A percentile compares a stretch with the other conserved stretches of the same genome.
These are phyloP conservation scores for Pulveroboletus sp. DNA, from an alignment of 768 basidiomycete genomes.

Conservation along the genomic window DNA sequence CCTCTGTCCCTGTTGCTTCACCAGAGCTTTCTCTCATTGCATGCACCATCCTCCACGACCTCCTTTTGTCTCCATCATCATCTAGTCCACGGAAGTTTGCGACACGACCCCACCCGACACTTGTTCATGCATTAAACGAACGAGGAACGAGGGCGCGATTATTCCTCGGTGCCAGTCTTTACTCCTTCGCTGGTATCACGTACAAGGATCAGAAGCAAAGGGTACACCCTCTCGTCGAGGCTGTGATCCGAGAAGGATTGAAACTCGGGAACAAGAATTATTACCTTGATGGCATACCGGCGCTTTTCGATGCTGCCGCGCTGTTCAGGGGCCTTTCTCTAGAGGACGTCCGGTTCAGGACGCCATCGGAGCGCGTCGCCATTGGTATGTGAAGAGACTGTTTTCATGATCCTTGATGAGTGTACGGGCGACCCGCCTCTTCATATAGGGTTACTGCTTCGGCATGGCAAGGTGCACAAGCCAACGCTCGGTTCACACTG, in stretches of 20 bases:
- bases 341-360: conserved; percentile 31
- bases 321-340: conserved; percentile 35
- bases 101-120: conserved; percentile 31
- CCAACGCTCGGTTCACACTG: conserved; percentile 58
- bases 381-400: conserved; percentile 43
- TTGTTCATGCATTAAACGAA: conserved; percentile 27
- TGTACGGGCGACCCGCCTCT: not conserved
- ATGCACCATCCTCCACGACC: conserved; percentile 50
- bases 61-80: conserved; percentile 33
- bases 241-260: conserved; percentile 75
- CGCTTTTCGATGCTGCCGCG: conserved; percentile 51
- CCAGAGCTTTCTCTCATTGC: conserved; percentile 47
- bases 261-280: conserved; percentile 79
- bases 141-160: conserved; percentile 48
- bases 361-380: conserved; percentile 47
- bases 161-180: conserved; percentile 75
- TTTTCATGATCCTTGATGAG: not conserved
- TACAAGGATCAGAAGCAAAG: conserved; percentile 66
- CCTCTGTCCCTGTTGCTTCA: conserved; percentile 42
- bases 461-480: conserved; percentile 65
- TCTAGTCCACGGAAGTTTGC: conserved; percentile 9
- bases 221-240: conserved; percentile 52
- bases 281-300: conserved; percentile 70
- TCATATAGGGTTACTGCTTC: conserved; percentile 56
- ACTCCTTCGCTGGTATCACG: conserved; percentile 58